Conservation (phyloP, 306 rosid genomes). For the Senna siamea region DNA sequence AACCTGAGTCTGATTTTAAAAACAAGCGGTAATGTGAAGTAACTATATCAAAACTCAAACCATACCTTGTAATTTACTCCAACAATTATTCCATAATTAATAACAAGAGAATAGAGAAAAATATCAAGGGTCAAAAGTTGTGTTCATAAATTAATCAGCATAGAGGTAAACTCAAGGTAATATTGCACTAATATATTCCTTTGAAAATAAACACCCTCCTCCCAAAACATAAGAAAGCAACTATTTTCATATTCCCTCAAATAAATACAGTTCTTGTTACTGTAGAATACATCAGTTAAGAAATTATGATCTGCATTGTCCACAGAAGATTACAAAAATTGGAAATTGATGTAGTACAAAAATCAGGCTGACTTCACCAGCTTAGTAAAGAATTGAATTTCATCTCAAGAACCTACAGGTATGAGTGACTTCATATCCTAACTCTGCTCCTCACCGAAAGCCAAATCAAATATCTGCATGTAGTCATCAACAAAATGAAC, state of each 20-base stretch:
- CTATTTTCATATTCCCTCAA: not conserved
- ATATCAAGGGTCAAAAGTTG: no score
- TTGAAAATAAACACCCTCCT: not conserved
- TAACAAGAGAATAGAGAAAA: no score
- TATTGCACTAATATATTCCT: no score
- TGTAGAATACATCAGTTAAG: slow-evolving; percentile 27
- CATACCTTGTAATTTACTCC: no score
- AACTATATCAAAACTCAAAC: no score
- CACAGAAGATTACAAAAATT: slow-evolving; percentile 14
- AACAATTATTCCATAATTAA: no score
- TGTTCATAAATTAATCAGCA: no score
- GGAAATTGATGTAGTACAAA: slow-evolving; percentile 35
- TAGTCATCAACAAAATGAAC: slow-evolving; percentile 95
- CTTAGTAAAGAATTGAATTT: slow-evolving; percentile 38
- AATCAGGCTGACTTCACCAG: slow-evolving; percentile 44
- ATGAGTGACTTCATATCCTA: slow-evolving; percentile 34
- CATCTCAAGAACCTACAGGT: slow-evolving; percentile 30
- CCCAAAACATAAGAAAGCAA: not conserved
- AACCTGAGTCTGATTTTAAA: no score
- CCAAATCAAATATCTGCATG: slow-evolving; percentile 70
- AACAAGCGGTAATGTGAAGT: no score
- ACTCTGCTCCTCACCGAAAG: slow-evolving; percentile 58
- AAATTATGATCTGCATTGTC: not conserved
- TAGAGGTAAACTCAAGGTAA: no score
- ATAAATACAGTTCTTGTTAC: slow-evolving; percentile 38